Evolutionary conservation across 148 eudicot species (phyloP).

Genomic region (Rhododendron ovatum): DNA sequence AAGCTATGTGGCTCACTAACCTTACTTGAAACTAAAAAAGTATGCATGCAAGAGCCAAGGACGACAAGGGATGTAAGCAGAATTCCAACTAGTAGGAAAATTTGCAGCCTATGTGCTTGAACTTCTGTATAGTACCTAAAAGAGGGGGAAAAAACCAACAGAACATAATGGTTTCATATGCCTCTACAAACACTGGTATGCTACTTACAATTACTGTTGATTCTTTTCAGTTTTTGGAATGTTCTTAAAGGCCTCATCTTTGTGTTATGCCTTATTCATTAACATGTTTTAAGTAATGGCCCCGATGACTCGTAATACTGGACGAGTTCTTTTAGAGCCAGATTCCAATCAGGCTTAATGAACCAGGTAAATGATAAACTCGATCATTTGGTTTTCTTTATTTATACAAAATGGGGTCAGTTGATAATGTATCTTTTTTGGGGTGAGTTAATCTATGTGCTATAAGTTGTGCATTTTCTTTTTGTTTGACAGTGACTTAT

Average conservation of each 20-base stretch:
- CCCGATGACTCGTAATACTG: no score
- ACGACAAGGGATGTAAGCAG: not conserved
- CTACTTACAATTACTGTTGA: no score
- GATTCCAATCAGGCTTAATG: no score
- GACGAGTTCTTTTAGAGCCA: no score
- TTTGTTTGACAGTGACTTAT: not conserved
- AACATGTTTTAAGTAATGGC: no score
- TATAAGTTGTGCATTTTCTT: not conserved
- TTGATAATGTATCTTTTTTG: no score
- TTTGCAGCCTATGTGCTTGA: not conserved
- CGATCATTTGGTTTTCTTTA: no score
- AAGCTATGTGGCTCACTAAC: not conserved
- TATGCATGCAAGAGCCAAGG: not conserved
- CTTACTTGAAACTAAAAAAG: not conserved
- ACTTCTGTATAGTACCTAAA: not conserved
- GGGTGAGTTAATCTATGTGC: not conserved
- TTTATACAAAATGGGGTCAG: no score
- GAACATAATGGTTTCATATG: not conserved
- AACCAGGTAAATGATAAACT: no score
- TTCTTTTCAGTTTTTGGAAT: no score
- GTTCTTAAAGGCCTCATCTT: no score
- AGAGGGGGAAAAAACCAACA: not conserved
- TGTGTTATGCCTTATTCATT: no score
- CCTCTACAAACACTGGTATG: not conserved
- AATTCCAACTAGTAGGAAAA: not conserved